phyloP scores from a whole-genome alignment of 805 yeast genomes.

The Candida yuanshanica region DNA sequence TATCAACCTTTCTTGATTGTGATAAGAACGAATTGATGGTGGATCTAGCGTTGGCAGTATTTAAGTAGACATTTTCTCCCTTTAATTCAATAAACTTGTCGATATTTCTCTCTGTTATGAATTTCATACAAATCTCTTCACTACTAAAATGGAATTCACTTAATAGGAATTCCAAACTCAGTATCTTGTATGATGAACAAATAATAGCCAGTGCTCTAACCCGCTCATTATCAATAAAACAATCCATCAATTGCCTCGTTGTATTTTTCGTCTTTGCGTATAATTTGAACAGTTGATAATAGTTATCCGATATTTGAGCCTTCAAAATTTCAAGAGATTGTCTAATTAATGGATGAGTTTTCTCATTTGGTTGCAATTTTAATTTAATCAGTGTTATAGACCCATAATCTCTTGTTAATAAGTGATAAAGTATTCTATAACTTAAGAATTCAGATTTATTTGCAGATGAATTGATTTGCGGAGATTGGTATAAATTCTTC shows the following conservation, averaged over 20 bases:
- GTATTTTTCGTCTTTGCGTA: constrained; percentile 35
- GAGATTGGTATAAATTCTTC: constrained; percentile 49
- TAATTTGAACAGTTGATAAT: constrained; percentile 44
- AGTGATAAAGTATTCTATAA: constrained; percentile 67
- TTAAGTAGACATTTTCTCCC: constrained; percentile 28
- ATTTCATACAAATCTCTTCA: constrained; percentile 34
- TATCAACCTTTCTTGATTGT: constrained; percentile 60
- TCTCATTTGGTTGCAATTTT: constrained; percentile 38
- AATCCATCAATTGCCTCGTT: constrained; percentile 42
- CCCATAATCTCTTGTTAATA: constrained; percentile 60
- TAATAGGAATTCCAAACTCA: constrained; percentile 34
- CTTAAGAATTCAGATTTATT: constrained; percentile 60
- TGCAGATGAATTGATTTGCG: constrained; percentile 30
- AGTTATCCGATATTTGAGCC: constrained; percentile 38
- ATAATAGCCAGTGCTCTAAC: constrained; percentile 50
- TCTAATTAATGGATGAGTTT: constrained; percentile 11
- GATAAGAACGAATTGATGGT: constrained; percentile 32
- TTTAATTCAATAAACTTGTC: constrained; percentile 26
- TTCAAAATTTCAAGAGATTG: constrained; percentile 27
- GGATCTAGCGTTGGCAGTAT: constrained; percentile 30
- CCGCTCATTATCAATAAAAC: constrained; percentile 54
- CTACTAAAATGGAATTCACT: constrained; percentile 36
- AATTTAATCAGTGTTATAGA: constrained; percentile 25
- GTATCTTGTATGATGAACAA: constrained; percentile 48
- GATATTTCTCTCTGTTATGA: constrained; percentile 38